Evolutionary conservation across 1,284 basidiomycete genomes (phyloP), one percentile per base, ranked within the genome.

Genomic region (Jaminaea rosea): DNA sequence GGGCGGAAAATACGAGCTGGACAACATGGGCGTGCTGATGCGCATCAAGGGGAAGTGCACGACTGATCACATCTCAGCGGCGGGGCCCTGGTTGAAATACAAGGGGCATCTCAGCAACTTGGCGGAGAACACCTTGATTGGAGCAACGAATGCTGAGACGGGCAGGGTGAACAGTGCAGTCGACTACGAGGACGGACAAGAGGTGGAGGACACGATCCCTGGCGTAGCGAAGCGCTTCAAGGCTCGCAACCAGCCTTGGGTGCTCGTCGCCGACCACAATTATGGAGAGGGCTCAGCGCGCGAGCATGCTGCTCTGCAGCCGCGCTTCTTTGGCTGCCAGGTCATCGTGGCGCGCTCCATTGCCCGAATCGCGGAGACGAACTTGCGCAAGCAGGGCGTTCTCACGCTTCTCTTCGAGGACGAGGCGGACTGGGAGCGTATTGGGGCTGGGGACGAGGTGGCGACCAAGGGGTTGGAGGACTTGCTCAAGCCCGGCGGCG

Each of bases 241-340:
- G 42, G 60, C 65, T 13, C 67, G 72, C 24, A 53, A 54, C 10
- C 74, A 76, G 64, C 70, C 73, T 83, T 98, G 93, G 92, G 86
- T 92, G 65, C 78, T 98, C 45, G 80, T 99, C 28, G 92, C 94
- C 1, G 94, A 98, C 73, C 75, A 69, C 66, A 77, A 76, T 76
- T 94, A 98, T 73, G 94, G 94, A 4, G 94, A 99, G 75, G 94
- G 93, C 74, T 90, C 87, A 60, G 91, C 91, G n/a, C 83, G 94
- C 55, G 94, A 98, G 76, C 94, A 98, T 75, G 94, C 94, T 28
- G 91, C 92, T 13, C 80, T 98, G 28, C 94, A 98, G 74, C 94
- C 93, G 45, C 83, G 94, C 13, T 94, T 93, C 79, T 93, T 94
- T 69, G 88, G 88, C 21, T 72, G 69, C 62, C 74, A 75, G 50